A percentile compares a stretch with the other conserved stretches of the same genome.
These are phyloP conservation scores for Fusarium hostae DNA, from an alignment of 2,329 filamentous ascomycete genomes.

Conservation along the genomic window DNA sequence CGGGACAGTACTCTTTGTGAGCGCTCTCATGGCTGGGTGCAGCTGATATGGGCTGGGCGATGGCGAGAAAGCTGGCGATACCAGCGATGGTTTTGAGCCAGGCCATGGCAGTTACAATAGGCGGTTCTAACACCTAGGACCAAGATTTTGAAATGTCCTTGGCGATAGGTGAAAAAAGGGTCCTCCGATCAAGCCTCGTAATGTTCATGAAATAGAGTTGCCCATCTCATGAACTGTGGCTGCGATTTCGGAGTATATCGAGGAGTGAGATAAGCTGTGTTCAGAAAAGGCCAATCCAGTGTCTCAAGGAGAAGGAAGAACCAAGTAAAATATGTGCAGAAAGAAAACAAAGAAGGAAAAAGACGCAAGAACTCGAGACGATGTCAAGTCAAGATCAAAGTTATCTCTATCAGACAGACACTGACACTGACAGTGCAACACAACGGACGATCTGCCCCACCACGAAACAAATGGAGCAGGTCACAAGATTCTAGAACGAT, in stretches of 20 bases:
- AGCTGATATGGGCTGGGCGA: constrained; percentile 15
- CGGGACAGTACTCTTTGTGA: constrained; percentile 37
- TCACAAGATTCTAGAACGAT: constrained; percentile 35
- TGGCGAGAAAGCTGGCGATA: constrained; percentile 15
- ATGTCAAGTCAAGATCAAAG: constrained; percentile 9
- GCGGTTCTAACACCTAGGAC: not conserved
- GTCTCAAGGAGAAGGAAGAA: not conserved
- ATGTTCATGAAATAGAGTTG: constrained; percentile 26
- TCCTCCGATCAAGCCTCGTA: constrained; percentile 15
- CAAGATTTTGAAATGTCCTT: not conserved
- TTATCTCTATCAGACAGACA: constrained; percentile 31
- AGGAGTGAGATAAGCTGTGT: constrained; percentile 21
- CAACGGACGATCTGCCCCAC: constrained; percentile 36
- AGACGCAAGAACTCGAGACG: not conserved
- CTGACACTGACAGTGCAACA: constrained; percentile 32
- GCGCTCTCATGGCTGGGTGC: constrained; percentile 18
- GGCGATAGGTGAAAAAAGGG: not conserved
- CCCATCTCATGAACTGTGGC: constrained; percentile 31
- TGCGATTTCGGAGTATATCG: constrained; percentile 18
- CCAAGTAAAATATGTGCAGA: not conserved
- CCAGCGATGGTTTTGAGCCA: constrained; percentile 23
- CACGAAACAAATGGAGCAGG: constrained; percentile 35
- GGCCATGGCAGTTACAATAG: constrained; percentile 17
- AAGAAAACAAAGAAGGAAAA: constrained; percentile 4
- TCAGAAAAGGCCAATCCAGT: not conserved